Evolutionary conservation across 352 stramenopile species (phyloP), one percentile per base, ranked within the genome.

Genomic region (Globisporangium uncinulatum): DNA sequence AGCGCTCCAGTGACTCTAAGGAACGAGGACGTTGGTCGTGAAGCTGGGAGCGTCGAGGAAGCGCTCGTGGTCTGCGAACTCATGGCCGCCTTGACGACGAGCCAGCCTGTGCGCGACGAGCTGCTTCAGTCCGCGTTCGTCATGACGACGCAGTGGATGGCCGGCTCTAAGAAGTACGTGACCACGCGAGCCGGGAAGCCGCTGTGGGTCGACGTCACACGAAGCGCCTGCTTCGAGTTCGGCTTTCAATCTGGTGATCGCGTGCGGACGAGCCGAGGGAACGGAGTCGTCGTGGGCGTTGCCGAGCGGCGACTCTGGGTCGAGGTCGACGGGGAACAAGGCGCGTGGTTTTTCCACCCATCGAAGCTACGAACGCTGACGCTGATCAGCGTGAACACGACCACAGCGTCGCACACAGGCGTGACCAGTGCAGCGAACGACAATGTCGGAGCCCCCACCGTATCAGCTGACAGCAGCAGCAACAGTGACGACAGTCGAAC

Each of bases 281-380:
- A 84, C 56, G 88, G 82, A 2, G 66, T 67, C 8, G 71, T 96
- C 0, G 43, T 93, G 3, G 88, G 88, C 0, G 70, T 87, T 7
- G 75, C 78, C 2, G 67, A 76, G 32, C 62, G 66, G 13, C 70
- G 79, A 6, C 53, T 95, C 8, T 96, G 88, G 88, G 69, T 95
- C 8, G 70, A 92, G 56, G 73, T 94, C 0, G 88, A 96, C 20
- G 83, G 69, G 1, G 82, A 95, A 19, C 20, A 69, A 14, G 85
- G 87, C 24, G 72, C 71, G 20, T 96, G 88, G 88, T 91, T 88
- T 51, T 82, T 89, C 48, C 76, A 94, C 57, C 75, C 79, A 31
- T 87, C 71, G 10, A 83, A 86, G 36, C 34, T 94, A 15, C 71
- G 75, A 1, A 60, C 69, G 3, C n/a, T 87, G 46, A 63, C 66